Evolutionary conservation across 768 basidiomycete species (phyloP).

Genomic region (Kondoa malvinella): DNA sequence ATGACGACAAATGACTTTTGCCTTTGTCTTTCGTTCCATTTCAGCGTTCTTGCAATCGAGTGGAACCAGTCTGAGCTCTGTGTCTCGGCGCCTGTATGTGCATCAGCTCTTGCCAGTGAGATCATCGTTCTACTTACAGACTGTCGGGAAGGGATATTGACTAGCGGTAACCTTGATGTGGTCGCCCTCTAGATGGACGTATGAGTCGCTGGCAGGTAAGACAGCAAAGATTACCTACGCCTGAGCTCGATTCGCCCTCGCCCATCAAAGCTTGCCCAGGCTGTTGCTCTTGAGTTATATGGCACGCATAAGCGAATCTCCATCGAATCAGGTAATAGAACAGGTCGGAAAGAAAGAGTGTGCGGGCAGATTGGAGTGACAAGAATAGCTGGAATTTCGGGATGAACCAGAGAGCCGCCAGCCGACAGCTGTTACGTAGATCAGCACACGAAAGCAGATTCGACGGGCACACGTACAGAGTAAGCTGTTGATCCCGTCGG

Average conservation of each 20-base stretch:
- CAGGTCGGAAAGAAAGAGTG: conserved; percentile 93
- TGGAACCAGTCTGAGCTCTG: conserved; percentile 99
- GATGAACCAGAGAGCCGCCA: conserved; percentile 91
- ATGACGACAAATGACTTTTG: conserved; percentile 98
- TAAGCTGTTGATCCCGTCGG: conserved; percentile 98
- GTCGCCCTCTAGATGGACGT: conserved; percentile 71
- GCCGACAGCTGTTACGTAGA: conserved; percentile 58
- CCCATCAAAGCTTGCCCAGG: conserved; percentile 98
- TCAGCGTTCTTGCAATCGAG: conserved; percentile 83
- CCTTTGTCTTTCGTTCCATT: conserved; percentile 97
- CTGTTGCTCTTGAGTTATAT: conserved; percentile 91
- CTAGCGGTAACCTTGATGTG: conserved; percentile 97
- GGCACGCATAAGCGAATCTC: conserved; percentile 97
- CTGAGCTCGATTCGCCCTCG: conserved; percentile 87
- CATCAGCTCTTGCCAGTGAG: background rate
- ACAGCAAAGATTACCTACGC: conserved; percentile 46
- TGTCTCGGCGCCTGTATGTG: conserved; percentile 47
- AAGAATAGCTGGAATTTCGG: conserved; percentile 87
- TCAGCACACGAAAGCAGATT: background rate
- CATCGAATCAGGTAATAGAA: conserved; percentile 97
- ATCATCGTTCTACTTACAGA: conserved; percentile 39
- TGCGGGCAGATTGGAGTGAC: conserved; percentile 98
- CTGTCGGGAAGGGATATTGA: conserved; percentile 93
- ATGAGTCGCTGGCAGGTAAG: background rate
- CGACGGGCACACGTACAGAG: conserved; percentile 45